Evolutionary conservation across 2,329 filamentous ascomycete species (phyloP), one percentile per base, ranked within the genome.

Genomic region (Trichoderma oligosporum): DNA sequence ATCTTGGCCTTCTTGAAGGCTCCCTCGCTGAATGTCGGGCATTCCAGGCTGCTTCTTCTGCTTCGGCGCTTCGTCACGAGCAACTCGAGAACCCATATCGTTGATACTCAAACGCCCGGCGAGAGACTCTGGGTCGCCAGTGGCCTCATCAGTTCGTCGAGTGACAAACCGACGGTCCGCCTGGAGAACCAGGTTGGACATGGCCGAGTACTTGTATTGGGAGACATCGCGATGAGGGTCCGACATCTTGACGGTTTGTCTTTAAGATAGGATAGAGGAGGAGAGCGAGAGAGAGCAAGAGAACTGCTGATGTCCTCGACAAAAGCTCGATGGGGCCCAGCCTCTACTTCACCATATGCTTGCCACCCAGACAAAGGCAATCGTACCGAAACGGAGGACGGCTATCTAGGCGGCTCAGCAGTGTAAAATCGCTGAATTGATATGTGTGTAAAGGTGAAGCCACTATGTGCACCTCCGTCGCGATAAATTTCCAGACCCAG

Each of bases 151-250:
- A 66, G 87, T 91, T 68, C 91, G 86, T 72, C 94, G 86, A 63
- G 91, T 91, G 67, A 96, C 88, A 72, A 99, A 97, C 67, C 94
- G 88, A 77, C 92, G 88, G 80, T 99, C 94, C 78, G 91, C 92
- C 89, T 99, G 94, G 84, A 99, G 90, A 72, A 99, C 94, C 91
- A 99, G 88, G 85, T 99, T 99, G 78, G 94, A 99, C 94, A 99
- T 97, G 74, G 90, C 91, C 85, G 91, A 91, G 84, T 97, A 96
- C 77, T 97, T 97, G 83, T 96, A 97, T 77, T 96, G 92, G 75
- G 91, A 92, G 69, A 96, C 89, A 87, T 94, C 85, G 75, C 83
- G 84, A 69, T 86, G 80, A 73, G 84, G 80, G 73, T 86, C 88
- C 74, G 88, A 82, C 89, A 93, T 92, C 58, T 71, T 81, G 73